Percentiles rank a stretch among this genome's conserved stretches.
These are phyloP conservation scores for Pythium monospermum DNA, from an alignment of 352 stramenopile genomes.

Conservation along the genomic window DNA sequence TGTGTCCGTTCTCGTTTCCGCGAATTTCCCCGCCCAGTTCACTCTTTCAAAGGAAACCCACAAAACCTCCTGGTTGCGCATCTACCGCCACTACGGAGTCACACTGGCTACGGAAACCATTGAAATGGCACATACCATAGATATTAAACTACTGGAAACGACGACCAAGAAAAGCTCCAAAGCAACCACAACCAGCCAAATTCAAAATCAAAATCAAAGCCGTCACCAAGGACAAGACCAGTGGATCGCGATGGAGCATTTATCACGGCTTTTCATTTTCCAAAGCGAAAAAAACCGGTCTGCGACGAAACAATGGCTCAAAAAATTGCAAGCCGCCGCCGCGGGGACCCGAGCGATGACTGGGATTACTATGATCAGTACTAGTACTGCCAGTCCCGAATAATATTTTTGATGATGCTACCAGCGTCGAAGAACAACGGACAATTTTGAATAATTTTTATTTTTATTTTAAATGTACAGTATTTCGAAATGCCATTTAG, in stretches of 20 bases:
- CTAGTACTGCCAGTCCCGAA: no score
- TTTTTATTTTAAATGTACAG: no score
- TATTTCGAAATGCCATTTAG: no score
- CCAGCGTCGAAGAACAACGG: no score
- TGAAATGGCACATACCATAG: constrained; percentile 43
- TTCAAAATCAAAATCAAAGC: constrained; percentile 28
- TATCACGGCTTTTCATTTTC: constrained; percentile 44
- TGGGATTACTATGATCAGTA: neutral
- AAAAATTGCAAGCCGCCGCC: constrained; percentile 60
- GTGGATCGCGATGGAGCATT: constrained; percentile 39
- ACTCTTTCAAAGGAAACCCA: no score
- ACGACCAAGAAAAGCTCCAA: no score
- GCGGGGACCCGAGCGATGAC: no score
- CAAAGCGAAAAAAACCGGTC: constrained; percentile 41
- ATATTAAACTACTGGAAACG: constrained; percentile 34
- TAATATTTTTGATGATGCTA: no score
- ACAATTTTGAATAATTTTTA: no score
- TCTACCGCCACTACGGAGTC: constrained; percentile 74
- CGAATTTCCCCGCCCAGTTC: no score
- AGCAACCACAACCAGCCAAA: no score
- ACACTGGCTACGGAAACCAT: constrained; percentile 56
- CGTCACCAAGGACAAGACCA: constrained; percentile 25
- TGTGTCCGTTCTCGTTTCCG: no score
- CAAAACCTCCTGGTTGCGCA: constrained; percentile 44
- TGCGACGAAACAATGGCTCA: constrained; percentile 47